Percentiles rank a stretch among this genome's conserved stretches.
Evolutionary conservation across 2,329 filamentous ascomycete species (phyloP).

Genomic region (Pseudodiploospora longispora): DNA sequence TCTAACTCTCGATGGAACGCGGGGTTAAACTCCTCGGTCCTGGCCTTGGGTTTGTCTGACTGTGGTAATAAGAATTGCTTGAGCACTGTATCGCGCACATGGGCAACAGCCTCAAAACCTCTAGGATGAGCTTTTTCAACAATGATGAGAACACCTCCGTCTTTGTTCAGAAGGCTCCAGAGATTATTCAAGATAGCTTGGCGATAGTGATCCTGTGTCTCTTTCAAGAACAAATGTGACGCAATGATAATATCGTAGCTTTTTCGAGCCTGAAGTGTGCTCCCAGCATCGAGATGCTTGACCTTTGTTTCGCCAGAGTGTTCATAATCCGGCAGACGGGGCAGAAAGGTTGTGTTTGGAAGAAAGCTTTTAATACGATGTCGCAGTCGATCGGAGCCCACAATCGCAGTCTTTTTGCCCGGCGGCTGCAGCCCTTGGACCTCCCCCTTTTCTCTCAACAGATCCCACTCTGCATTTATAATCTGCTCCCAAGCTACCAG

Average conservation of each 20-base stretch:
- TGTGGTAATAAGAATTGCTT: conserved; percentile 59
- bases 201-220: conserved; percentile 68
- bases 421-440: conserved; percentile 37
- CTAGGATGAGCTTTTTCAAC: conserved; percentile 86
- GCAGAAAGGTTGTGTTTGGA: conserved; percentile 85
- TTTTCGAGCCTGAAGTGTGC: conserved; percentile 55
- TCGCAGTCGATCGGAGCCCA: conserved; percentile 66
- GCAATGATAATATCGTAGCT: conserved; percentile 85
- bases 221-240: conserved; percentile 69
- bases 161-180: conserved; percentile 75
- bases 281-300: conserved; percentile 50
- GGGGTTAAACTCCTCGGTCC: conserved; percentile 31
- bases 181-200: conserved; percentile 78
- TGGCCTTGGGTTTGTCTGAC: conserved; percentile 25
- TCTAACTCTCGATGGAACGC: conserved; percentile 40
- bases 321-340: conserved; percentile 80
- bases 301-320: conserved; percentile 54
- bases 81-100: conserved; percentile 71
- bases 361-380: conserved; percentile 69
- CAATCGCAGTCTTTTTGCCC: conserved; percentile 73
- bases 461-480: conserved; percentile 70
- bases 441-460: conserved; percentile 48
- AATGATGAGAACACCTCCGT: conserved; percentile 79
- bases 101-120: conserved; percentile 87
- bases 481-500: conserved; percentile 72